Percentiles rank a stretch among this genome's conserved stretches.
phyloP scores from a whole-genome alignment of 2,329 filamentous ascomycete genomes.

The Beauveria scarabaeidicola region DNA sequence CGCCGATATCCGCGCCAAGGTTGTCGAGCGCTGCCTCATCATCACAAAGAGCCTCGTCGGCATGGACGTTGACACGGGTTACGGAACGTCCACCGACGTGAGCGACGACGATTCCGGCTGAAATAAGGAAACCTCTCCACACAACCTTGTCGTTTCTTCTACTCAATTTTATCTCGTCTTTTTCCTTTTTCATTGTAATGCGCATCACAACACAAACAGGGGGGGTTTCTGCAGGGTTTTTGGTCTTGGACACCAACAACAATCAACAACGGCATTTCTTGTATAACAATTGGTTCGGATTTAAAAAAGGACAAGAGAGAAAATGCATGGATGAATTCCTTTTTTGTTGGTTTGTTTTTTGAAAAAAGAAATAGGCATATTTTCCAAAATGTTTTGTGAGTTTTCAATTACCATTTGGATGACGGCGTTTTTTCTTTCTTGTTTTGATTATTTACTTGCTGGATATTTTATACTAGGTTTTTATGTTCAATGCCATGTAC shows the following conservation, averaged over 20 bases:
- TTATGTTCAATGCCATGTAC: neutral
- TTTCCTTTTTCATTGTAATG: neutral
- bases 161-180: neutral
- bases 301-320: neutral
- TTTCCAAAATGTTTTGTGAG: neutral
- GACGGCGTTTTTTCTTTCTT: neutral
- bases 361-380: neutral
- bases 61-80: slow-evolving; percentile 52
- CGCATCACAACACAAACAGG: neutral
- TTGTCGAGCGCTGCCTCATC: slow-evolving; percentile 47
- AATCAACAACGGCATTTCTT: neutral
- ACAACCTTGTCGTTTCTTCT: neutral
- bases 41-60: slow-evolving; percentile 50
- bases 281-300: neutral
- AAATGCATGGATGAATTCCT: neutral
- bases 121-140: neutral
- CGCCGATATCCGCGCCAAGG: slow-evolving; percentile 39
- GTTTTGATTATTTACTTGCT: neutral
- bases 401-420: neutral
- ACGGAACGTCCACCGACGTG: slow-evolving; percentile 48
- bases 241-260: too few relatives aligned
- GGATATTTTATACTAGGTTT: neutral
- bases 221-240: too few relatives aligned
- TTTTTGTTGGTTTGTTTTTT: neutral
- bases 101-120: slow-evolving; percentile 23